Evolutionary conservation across 2,329 filamentous ascomycete species (phyloP).

Genomic region (Nigrospora oryzae): DNA sequence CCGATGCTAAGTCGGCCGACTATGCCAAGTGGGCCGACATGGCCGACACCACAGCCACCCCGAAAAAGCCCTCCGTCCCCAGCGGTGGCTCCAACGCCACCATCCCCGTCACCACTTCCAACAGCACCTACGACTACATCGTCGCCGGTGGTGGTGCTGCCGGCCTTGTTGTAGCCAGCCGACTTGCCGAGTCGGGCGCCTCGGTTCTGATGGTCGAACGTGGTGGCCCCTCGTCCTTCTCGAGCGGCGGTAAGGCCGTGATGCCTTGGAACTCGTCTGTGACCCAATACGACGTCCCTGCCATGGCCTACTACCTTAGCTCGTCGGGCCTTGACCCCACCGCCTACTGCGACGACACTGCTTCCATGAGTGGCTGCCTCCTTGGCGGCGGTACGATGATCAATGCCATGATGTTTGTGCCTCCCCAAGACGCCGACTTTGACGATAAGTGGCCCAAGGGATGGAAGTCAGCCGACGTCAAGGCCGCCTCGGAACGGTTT

Average conservation of each 20-base stretch:
- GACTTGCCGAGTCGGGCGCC: constrained; percentile 25
- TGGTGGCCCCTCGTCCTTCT: constrained; percentile 22
- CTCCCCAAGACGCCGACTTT: constrained; percentile 21
- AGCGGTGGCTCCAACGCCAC: constrained; percentile 13
- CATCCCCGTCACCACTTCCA: constrained; percentile 14
- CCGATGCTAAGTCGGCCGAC: constrained; percentile 22
- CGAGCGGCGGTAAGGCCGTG: constrained; percentile 18
- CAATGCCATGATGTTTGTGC: constrained; percentile 23
- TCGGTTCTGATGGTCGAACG: constrained; percentile 28
- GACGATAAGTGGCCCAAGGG: constrained; percentile 19
- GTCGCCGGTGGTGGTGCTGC: constrained; percentile 27
- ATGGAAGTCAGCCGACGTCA: constrained; percentile 18
- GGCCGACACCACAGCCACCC: constrained; percentile 5
- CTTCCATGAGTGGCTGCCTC: constrained; percentile 24
- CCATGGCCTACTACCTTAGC: constrained; percentile 15
- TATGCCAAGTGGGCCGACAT: constrained; percentile 16
- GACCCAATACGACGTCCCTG: constrained; percentile 21
- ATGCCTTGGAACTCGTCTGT: constrained; percentile 23
- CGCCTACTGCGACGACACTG: constrained; percentile 25
- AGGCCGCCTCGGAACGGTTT: constrained; percentile 14
- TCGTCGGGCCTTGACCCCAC: constrained; percentile 9
- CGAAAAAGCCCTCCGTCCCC: constrained; percentile 6
- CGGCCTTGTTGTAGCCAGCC: constrained; percentile 24
- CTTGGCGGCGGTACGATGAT: constrained; percentile 25
- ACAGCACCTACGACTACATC: constrained; percentile 29